Conservation (phyloP, 2,329 filamentous ascomycete genomes). For the Cladosporium sp. region DNA sequence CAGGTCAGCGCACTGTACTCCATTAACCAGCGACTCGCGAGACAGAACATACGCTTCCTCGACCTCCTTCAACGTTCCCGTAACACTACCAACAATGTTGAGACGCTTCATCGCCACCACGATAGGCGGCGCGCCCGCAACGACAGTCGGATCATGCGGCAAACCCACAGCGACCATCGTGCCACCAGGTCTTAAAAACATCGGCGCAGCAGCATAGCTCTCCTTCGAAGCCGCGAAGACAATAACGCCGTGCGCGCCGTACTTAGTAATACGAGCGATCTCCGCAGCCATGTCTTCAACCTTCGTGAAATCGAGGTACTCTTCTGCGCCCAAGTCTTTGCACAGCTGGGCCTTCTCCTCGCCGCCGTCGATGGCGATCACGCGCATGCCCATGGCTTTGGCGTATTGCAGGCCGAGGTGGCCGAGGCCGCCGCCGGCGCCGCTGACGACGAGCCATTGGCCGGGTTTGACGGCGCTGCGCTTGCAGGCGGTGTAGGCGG, state of each 20-base stretch:
- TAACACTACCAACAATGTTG: slow-evolving; percentile 41
- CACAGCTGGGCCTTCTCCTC: slow-evolving; percentile 35
- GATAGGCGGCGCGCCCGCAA: slow-evolving; percentile 38
- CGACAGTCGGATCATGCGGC: slow-evolving; percentile 29
- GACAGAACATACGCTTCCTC: slow-evolving; percentile 10
- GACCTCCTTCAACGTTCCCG: slow-evolving; percentile 36
- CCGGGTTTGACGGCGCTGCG: slow-evolving; percentile 34
- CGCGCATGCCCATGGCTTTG: slow-evolving; percentile 33
- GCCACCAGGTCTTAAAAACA: slow-evolving; percentile 32
- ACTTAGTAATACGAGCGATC: slow-evolving; percentile 33
- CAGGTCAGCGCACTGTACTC: background rate
- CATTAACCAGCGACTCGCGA: background rate
- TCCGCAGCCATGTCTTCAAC: slow-evolving; percentile 33
- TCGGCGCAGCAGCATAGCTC: slow-evolving; percentile 33
- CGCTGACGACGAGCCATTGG: slow-evolving; percentile 37
- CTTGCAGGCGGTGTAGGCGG: slow-evolving; percentile 31
- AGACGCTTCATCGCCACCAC: slow-evolving; percentile 37
- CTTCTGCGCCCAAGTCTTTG: slow-evolving; percentile 35
- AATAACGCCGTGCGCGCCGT: slow-evolving; percentile 36
- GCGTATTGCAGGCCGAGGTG: slow-evolving; percentile 31
- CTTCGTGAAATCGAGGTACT: slow-evolving; percentile 35
- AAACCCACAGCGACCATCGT: slow-evolving; percentile 37
- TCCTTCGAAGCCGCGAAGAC: slow-evolving; percentile 35
- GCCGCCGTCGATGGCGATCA: slow-evolving; percentile 38
- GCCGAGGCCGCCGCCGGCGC: slow-evolving; percentile 33